phyloP scores from a whole-genome alignment of 169 alveolate genomes.

The Eimeria brunetti region DNA sequence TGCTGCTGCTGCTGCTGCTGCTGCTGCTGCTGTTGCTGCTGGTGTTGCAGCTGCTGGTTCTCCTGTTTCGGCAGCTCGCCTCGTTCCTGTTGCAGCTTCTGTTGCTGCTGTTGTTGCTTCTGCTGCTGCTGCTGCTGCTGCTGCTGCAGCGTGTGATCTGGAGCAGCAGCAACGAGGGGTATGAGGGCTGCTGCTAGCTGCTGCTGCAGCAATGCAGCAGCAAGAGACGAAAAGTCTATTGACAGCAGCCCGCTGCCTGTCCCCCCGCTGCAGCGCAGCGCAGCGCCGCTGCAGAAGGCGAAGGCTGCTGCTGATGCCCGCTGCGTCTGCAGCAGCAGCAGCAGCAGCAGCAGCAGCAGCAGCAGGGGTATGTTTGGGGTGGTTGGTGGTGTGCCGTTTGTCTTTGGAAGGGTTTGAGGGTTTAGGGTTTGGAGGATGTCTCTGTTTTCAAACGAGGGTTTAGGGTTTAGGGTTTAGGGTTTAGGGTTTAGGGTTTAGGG shows the following conservation, averaged over 20 bases:
- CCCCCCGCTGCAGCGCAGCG: conserved; percentile 31
- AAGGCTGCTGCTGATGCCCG: conserved; percentile 22
- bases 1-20: conserved; percentile 5
- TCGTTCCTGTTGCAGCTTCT: no score
- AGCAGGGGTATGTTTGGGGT: neutral
- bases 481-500: neutral
- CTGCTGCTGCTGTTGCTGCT: neutral
- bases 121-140: neutral
- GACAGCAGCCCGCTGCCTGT: conserved; percentile 14
- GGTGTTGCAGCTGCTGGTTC: no score
- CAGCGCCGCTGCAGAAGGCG: conserved; percentile 58
- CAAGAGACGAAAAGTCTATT: conserved; percentile 1
- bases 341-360: neutral
- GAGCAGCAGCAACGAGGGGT: neutral
- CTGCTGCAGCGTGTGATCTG: neutral
- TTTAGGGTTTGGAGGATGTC: neutral
- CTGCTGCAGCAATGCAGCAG: conserved; percentile 13
- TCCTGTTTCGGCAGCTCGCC: no score
- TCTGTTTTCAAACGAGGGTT: no score
- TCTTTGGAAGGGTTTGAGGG: neutral
- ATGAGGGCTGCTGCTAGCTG: conserved; percentile 25
- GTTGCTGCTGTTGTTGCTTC: no score
- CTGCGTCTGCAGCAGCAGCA: conserved; percentile 7
- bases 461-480: neutral
- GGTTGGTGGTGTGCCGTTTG: neutral